Evolutionary conservation across 2,329 filamentous ascomycete species (phyloP).

Genomic region (Hymenoscyphus linearis): DNA sequence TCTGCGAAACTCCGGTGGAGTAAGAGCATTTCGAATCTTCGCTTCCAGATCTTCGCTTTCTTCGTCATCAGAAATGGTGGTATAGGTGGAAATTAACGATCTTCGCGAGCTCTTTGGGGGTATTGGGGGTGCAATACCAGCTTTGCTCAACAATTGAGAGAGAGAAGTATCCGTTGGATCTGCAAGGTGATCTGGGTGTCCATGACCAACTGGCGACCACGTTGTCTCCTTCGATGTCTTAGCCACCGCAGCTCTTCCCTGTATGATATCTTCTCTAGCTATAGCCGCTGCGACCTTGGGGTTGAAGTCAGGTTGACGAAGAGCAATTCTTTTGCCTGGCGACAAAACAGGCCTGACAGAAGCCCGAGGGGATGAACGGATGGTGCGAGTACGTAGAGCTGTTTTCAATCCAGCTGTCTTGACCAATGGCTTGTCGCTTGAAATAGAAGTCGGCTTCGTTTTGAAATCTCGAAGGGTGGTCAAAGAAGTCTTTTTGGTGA

Average conservation of each 20-base stretch:
- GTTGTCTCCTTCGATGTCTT: neutral
- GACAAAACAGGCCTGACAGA: neutral
- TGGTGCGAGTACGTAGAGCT: neutral
- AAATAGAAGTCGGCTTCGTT: neutral
- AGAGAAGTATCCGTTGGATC: neutral
- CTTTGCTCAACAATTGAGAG: neutral
- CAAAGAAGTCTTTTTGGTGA: constrained; percentile 3
- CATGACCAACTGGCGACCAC: neutral
- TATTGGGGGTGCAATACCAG: constrained; percentile 1
- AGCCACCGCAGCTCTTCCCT: neutral
- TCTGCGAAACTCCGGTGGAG: neutral
- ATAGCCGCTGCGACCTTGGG: neutral
- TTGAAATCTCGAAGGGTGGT: constrained; percentile 6
- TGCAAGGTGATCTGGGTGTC: neutral
- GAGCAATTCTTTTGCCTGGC: neutral
- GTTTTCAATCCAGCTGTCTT: neutral
- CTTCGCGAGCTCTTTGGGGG: constrained; percentile 4
- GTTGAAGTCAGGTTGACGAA: neutral
- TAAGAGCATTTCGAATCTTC: constrained; percentile 13
- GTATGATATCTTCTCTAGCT: neutral
- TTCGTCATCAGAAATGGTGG: constrained; percentile 10
- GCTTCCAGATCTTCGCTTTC: constrained; percentile 13
- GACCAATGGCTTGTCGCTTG: constrained; percentile 1
- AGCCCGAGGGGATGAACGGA: neutral
- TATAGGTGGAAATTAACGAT: neutral